Base-by-base conservation (phyloP, 2,329 filamentous ascomycete genomes). In the Neonectria hederae region DNA sequence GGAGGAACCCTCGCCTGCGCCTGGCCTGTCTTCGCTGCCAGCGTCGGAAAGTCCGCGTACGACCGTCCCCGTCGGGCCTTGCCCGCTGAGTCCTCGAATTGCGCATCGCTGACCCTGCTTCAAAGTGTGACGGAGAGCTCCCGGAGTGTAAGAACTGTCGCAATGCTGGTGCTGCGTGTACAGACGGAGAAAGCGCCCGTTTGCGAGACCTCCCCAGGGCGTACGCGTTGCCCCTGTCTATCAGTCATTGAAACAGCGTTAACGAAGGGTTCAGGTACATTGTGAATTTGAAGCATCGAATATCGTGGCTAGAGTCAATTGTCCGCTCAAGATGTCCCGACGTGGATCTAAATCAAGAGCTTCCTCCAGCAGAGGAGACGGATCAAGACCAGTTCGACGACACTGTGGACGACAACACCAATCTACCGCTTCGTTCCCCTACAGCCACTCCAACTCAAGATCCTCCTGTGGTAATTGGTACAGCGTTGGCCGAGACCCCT, bases 31-130 rank as follows among this genome's bases (percentile, higher is more conserved):
- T 72, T 19, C 73, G 78, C 5, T 86, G 83, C 59, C 83, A 86
- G 63, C 76, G 81, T 45, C 77, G 83, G 26, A 86, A 86, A 73
- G 85, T 85, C 69, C 79, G 79, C 49, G 82, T 82, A 75, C 24
- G 77, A 66, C 9, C 14, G 4, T 21, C 21, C 14, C 1, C 1
- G 17, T n/a, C n/a, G 28, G 38, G 19, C 9, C 11, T 28, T 21
- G 7, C 22, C 53, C 22, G 28, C 28, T 45, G 53, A 22, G 19
- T n/a, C 40, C 30, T 55, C 28, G 2, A 21, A 43, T 28, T 43
- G 19, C 10, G 1, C 1, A n/a, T 24, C 10, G 19, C 30, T 45
- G 54, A 38, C 19, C 26, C n/a, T 72, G n/a, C 61, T 13, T 42
- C 17, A 38, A 21, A 83, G 82, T 85, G 83, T 46, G 81, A 83